A percentile compares a stretch with the other conserved stretches of the same genome.
Evolutionary conservation across 1,284 basidiomycete genomes (phyloP).

Genomic region (Paramarasmius palmivorus): DNA sequence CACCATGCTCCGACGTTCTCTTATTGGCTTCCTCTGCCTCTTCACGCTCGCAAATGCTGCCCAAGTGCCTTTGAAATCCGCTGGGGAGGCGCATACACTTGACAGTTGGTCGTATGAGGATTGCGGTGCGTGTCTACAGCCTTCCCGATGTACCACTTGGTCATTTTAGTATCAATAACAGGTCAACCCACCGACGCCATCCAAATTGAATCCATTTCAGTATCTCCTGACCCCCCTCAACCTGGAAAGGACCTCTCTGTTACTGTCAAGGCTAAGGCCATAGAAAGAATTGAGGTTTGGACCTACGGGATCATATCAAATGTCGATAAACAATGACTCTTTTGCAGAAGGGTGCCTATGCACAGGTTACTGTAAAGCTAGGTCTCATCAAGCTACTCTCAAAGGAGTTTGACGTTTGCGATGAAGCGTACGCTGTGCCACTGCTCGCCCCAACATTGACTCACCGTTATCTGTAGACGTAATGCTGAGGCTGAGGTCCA

Average conservation of each 20-base stretch:
- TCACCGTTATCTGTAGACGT: constrained; percentile 38
- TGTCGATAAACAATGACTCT: too few relatives aligned
- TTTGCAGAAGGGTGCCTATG: constrained; percentile 84
- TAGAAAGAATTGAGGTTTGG: constrained; percentile 65
- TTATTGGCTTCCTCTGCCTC: constrained; percentile 34
- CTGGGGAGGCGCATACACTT: constrained; percentile 33
- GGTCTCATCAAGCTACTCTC: constrained; percentile 83
- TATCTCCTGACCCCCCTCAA: constrained; percentile 81
- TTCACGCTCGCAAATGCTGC: constrained; percentile 33
- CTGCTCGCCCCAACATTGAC: constrained; percentile 7
- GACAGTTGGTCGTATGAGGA: constrained; percentile 53
- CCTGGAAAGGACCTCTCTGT: constrained; percentile 85
- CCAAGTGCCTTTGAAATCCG: constrained; percentile 40
- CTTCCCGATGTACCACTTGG: not conserved
- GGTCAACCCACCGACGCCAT: constrained; percentile 50
- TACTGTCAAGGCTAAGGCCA: constrained; percentile 64
- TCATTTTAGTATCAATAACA: constrained; percentile 24
- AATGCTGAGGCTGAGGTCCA: constrained; percentile 71
- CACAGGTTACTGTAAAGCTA: constrained; percentile 85
- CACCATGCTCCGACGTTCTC: constrained; percentile 37
- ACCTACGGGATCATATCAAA: too few relatives aligned
- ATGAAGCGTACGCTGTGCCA: constrained; percentile 89
- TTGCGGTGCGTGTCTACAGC: constrained; percentile 52
- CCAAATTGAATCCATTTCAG: constrained; percentile 63
- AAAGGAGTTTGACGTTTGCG: constrained; percentile 85